Evolutionary conservation across 495 filamentous ascomycete genomes (phyloP), one percentile per base, ranked within the genome.

Genomic region (Lindgomyces ingoldianus): DNA sequence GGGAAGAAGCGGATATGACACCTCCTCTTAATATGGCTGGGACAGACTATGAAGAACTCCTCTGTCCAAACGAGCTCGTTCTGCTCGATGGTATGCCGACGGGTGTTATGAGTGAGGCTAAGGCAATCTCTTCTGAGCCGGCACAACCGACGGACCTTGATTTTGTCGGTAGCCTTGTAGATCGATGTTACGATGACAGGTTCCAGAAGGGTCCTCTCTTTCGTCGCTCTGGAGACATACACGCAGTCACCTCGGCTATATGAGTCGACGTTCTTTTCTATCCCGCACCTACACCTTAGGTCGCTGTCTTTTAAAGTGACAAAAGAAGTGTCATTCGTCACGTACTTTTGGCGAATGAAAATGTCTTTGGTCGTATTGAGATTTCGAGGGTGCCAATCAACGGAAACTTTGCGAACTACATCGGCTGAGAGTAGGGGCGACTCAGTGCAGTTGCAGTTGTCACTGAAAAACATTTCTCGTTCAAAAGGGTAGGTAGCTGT

Each of bases 401-500:
- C 79, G 18, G 72, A 54, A 39, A 85, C 77, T n/a, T 79, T 80
- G 8, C 73, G 75, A 12, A 85, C 53, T 8, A 91, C 75, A 33
- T 88, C 81, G 1, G 76, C 67, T 16, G 60, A 46, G 3, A 49
- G 16, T 22, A 47, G 12, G 11, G 46, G 53, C 6, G 54, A 42
- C 46, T 75, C 78, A 14, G 74, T 73, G 61, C 90, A 92, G 14
- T 85, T 87, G 73, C 90, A 93, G 60, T 92, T 84, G 66, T 91
- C 84, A 0, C 87, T 89, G 9, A 93, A 74, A 70, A 93, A 93
- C 0, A 92, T 73, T 70, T 93, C 90, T 60, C 90, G 87, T 0
- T 73, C 59, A 67, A 81, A 84, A 1, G 87, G 88, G 68, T 91
- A 93, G 18, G 78, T 76, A 75, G 84, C 84, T 14, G 79, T 75